Conservation (phyloP, 176 grass and related monocot species). For the Hsuehochloa calcarea region DNA sequence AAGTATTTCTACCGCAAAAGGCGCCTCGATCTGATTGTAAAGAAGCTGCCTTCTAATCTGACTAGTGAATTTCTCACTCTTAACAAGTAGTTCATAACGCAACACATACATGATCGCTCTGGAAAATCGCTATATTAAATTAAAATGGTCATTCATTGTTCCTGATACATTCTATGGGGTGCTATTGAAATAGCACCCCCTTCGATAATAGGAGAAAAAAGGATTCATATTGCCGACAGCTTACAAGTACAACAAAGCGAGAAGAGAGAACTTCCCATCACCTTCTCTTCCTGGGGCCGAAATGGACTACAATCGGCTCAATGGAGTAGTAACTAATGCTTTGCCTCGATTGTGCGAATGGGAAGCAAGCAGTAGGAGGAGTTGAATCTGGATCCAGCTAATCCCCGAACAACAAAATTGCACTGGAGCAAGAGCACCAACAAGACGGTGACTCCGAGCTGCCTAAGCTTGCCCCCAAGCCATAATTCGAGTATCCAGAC, state of each 20-base stretch:
- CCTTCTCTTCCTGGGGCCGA: neutral
- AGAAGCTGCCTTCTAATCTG: too few species aligned
- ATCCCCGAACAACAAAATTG: neutral
- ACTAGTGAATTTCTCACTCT: too few species aligned
- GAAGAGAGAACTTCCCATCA: neutral
- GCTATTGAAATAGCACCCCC: neutral
- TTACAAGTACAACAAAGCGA: slow-evolving; percentile 3
- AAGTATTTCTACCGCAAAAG: too few species aligned
- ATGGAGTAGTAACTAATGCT: neutral
- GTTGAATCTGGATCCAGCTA: neutral
- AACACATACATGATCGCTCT: neutral
- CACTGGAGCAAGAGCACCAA: neutral
- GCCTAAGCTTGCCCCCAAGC: neutral
- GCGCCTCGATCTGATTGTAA: too few species aligned
- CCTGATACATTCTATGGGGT: neutral
- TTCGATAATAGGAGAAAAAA: neutral
- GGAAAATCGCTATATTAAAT: neutral
- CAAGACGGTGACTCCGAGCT: neutral
- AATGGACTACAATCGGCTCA: neutral
- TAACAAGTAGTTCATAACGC: neutral
- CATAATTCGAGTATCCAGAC: neutral
- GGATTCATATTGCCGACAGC: neutral
- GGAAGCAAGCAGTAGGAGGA: neutral
- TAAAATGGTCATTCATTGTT: neutral
- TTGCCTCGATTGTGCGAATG: neutral